Conservation (phyloP, 257 asterid species). For the Vinca minor region DNA sequence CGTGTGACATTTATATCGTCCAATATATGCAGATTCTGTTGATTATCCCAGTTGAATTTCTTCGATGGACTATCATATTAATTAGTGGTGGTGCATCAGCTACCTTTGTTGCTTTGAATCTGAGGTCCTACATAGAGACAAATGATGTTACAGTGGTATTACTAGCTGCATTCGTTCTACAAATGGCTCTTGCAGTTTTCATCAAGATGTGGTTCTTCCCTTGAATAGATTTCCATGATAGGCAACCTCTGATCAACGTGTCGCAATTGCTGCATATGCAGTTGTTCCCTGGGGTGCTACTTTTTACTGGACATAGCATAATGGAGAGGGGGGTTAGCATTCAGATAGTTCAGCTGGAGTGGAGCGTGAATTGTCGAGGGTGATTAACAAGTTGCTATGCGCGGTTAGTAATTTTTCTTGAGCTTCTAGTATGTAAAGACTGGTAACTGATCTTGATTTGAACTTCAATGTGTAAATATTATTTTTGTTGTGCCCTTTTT, state of each 20-base stretch:
- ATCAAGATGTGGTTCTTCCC: conserved; percentile 89
- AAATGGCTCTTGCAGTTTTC: conserved; percentile 75
- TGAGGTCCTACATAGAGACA: conserved; percentile 46
- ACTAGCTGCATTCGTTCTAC: conserved; percentile 73
- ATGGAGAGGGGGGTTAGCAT: no score
- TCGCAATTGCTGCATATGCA: background rate
- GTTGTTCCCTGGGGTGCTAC: background rate
- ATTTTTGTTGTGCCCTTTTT: background rate
- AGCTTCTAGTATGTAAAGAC: background rate
- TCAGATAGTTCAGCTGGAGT: background rate
- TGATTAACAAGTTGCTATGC: background rate
- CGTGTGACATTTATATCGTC: background rate
- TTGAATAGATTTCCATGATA: conserved; percentile 26
- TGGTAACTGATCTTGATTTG: background rate
- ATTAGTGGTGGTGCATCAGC: conserved; percentile 63
- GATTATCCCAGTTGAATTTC: conserved; percentile 66
- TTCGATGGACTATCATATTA: conserved; percentile 67
- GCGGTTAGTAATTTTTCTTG: background rate
- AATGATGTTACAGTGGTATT: conserved; percentile 45
- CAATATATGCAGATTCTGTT: conserved; percentile 46
- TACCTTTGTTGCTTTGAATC: conserved; percentile 68
- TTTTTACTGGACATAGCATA: background rate
- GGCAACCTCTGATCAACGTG: background rate
- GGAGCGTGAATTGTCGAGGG: no score
- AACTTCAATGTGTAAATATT: conserved; percentile 4